A percentile compares a stretch with the other conserved stretches of the same genome.
Evolutionary conservation across 2,329 filamentous ascomycete species (phyloP).

Genomic region (Sordariomycetes sp.): DNA sequence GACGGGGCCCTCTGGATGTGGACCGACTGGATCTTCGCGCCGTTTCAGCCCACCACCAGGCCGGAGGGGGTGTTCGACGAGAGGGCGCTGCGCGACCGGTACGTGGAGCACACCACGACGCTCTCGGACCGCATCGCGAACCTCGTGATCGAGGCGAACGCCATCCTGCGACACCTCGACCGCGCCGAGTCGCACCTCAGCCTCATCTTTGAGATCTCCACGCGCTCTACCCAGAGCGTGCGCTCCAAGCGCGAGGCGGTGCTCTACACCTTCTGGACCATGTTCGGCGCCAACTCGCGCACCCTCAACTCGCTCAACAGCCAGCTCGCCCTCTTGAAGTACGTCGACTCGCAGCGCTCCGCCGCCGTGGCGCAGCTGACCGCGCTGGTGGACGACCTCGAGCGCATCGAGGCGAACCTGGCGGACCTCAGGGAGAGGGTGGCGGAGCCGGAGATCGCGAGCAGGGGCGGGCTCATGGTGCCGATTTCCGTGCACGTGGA

Average conservation of each 20-base stretch:
- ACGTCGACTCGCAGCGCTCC: slow-evolving; percentile 56
- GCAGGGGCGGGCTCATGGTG: slow-evolving; percentile 9
- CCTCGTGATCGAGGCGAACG: slow-evolving; percentile 61
- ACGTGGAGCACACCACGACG: slow-evolving; percentile 59
- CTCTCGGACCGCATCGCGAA: slow-evolving; percentile 58
- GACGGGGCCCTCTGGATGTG: slow-evolving; percentile 21
- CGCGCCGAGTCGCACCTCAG: slow-evolving; percentile 60
- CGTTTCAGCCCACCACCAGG: slow-evolving; percentile 43
- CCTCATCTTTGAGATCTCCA: slow-evolving; percentile 58
- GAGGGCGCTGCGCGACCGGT: slow-evolving; percentile 58
- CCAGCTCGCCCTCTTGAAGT: slow-evolving; percentile 52
- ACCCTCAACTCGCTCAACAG: slow-evolving; percentile 49
- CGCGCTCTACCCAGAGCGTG: slow-evolving; percentile 50
- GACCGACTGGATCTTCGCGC: slow-evolving; percentile 38
- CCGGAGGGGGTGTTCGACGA: slow-evolving; percentile 25
- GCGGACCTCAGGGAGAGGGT: slow-evolving; percentile 64
- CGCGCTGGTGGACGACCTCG: slow-evolving; percentile 59
- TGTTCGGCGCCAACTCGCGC: slow-evolving; percentile 57
- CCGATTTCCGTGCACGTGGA: slow-evolving; percentile 67
- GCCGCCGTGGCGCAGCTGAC: slow-evolving; percentile 59
- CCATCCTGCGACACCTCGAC: slow-evolving; percentile 53
- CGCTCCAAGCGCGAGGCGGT: slow-evolving; percentile 52
- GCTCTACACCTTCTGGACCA: slow-evolving; percentile 61
- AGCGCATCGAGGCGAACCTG: slow-evolving; percentile 60
- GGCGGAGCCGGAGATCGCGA: slow-evolving; percentile 51